A percentile compares a stretch with the other conserved stretches of the same genome.
These are phyloP conservation scores for Quercus suber DNA, from an alignment of 306 rosid genomes.

Conservation along the genomic window DNA sequence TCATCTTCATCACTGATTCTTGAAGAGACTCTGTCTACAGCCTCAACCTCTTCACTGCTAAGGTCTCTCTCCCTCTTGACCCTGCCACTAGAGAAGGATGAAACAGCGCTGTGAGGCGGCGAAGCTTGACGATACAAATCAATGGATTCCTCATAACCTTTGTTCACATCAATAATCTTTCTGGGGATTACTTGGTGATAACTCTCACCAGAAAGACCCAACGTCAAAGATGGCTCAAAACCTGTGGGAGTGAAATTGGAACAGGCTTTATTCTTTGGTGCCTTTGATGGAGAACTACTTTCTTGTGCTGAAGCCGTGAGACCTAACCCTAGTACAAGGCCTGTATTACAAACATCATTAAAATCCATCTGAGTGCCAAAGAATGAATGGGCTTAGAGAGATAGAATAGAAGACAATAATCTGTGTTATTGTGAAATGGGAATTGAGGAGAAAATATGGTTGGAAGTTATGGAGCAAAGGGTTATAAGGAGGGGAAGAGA, in stretches of 20 bases:
- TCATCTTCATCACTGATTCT: slow-evolving; percentile 92
- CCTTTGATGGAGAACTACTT: slow-evolving; percentile 12
- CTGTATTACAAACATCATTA: slow-evolving; percentile 46
- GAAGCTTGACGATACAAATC: slow-evolving; percentile 53
- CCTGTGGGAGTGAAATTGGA: slow-evolving; percentile 3
- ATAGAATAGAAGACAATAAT: neutral
- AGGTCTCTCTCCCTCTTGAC: slow-evolving; percentile 86
- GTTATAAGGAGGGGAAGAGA: slow-evolving; percentile 46
- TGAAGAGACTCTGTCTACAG: slow-evolving; percentile 55
- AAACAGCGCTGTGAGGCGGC: slow-evolving; percentile 70
- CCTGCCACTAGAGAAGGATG: slow-evolving; percentile 73
- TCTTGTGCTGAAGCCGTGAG: slow-evolving; percentile 31
- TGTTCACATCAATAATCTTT: slow-evolving; percentile 28
- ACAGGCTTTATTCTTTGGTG: slow-evolving; percentile 23
- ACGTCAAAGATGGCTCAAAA: slow-evolving; percentile 69
- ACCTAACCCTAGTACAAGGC: slow-evolving; percentile 71
- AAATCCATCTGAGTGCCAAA: slow-evolving; percentile 54
- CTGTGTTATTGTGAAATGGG: slow-evolving; percentile 4
- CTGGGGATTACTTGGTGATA: neutral
- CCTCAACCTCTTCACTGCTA: slow-evolving; percentile 63
- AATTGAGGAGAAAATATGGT: slow-evolving; percentile 28
- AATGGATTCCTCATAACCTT: slow-evolving; percentile 16
- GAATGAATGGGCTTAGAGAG: neutral
- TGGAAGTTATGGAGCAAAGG: slow-evolving; percentile 41
- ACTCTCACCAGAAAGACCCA: slow-evolving; percentile 50